Base-by-base conservation (phyloP, 495 filamentous ascomycete species). In the Aspergillus asperescens region DNA sequence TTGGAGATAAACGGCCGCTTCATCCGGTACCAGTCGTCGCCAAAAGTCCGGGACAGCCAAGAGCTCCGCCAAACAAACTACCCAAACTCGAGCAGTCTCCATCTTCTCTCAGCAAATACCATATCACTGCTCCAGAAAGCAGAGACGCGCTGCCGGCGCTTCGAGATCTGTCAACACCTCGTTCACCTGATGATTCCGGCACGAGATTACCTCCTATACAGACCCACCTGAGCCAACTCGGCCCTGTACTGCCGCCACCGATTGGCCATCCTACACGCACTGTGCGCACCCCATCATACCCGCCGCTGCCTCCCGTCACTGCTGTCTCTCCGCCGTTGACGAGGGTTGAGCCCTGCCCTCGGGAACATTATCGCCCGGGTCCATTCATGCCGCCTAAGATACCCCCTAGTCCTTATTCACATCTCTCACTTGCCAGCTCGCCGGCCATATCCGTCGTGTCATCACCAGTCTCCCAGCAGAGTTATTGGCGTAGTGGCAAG, bases 121-220 rank as follows among this genome's bases (percentile, higher is more conserved):
- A 64, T 6, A 67, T 72, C 19, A 55, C 45, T 4, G 57, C 54
- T 24, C 56, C 66, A 16, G 55, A 63, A 24, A 59, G 48, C 44
- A 48, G 60, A 22, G 61, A 67, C 39, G 59, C 57, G 10, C 62
- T 72, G 7, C 66, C 69, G n/a, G 66, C 65, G 12, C 61, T 74
- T 37, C 71, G 70, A 44, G 65, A 72, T 39, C 65, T 70, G 4
- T 69, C 70, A 7, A 56, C 55, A 29, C 54, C 56, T 25, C 68
- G 63, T 38, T 72, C 76, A 4, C 70, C 74, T 2, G 74, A 77
- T 1, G 64, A 62, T 40, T 39, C 43, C 37, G 58, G 55, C 41
- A 71, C 46, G 9, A 72, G 52, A 29, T 61, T 79, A 9, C 77
- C 76, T 1, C 71, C 77, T 1, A 63, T 80, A 22, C 63, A 66